Conservation (phyloP, 139 green algal genomes). For the Marvania coccoides region DNA sequence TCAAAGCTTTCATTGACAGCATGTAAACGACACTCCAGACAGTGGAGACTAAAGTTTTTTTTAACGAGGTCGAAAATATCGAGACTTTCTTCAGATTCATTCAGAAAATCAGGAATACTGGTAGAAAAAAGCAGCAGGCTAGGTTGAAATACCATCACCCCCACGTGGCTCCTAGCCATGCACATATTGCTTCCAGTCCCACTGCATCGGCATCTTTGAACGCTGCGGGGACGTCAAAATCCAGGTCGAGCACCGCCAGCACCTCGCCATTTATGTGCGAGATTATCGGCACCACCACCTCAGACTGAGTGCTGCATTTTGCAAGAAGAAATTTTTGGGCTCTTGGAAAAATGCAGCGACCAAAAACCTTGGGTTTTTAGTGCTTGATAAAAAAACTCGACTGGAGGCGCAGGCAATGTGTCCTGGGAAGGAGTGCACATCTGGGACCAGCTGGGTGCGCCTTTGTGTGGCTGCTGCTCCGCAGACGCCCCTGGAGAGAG, state of each 20-base stretch:
- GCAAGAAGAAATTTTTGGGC: too few relatives aligned
- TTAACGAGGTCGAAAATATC: slow-evolving; percentile 1
- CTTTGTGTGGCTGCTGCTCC: slow-evolving; percentile 29
- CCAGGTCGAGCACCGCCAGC: slow-evolving; percentile 48
- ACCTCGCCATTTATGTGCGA: slow-evolving; percentile 8
- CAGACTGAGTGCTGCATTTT: slow-evolving; percentile 27
- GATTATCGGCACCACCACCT: slow-evolving; percentile 46
- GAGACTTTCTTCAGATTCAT: too few relatives aligned
- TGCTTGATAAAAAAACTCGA: too few relatives aligned
- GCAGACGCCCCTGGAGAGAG: slow-evolving; percentile 40
- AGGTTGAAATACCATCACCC: too few relatives aligned
- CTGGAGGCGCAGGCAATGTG: slow-evolving; percentile 53
- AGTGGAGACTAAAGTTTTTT: too few relatives aligned
- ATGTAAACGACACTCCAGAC: too few relatives aligned
- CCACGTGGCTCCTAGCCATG: slow-evolving; percentile 10
- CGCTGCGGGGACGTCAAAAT: slow-evolving; percentile 34
- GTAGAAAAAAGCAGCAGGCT: too few relatives aligned
- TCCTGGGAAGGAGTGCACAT: slow-evolving; percentile 43
- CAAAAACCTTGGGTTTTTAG: too few relatives aligned
- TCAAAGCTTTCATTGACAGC: slow-evolving; percentile 31
- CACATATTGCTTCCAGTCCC: slow-evolving; percentile 29
- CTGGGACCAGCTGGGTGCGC: slow-evolving; percentile 44
- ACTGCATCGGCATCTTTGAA: slow-evolving; percentile 20
- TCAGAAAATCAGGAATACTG: too few relatives aligned
- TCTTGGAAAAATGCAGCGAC: too few relatives aligned